phyloP scores from a whole-genome alignment of 306 rosid species.

The Prunus dulcis region DNA sequence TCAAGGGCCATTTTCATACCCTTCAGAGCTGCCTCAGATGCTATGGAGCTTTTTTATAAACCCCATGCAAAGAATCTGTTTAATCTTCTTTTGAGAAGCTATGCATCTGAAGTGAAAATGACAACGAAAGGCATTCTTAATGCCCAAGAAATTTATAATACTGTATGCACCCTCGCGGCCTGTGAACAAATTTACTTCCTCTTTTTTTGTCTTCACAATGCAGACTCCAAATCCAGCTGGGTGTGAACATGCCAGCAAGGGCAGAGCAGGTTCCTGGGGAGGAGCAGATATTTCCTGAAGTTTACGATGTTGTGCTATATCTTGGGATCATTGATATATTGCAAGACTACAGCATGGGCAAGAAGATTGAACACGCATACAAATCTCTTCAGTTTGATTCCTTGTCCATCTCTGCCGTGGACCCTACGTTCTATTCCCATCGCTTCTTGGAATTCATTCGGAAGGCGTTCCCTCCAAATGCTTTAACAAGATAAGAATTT shows the following conservation, averaged over 20 bases:
- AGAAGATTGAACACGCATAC: constrained; percentile 90
- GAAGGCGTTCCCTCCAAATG: constrained; percentile 77
- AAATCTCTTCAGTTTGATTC: constrained; percentile 91
- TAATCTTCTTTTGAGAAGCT: not conserved
- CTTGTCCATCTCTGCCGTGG: constrained; percentile 85
- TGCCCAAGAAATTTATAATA: not conserved
- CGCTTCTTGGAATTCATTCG: constrained; percentile 87
- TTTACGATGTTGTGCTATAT: constrained; percentile 88
- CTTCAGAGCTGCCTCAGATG: not conserved
- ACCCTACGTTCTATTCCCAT: constrained; percentile 84
- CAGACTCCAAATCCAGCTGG: constrained; percentile 98
- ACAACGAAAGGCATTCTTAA: too few species aligned
- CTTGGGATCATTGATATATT: constrained; percentile 92
- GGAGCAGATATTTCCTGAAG: constrained; percentile 64
- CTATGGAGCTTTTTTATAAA: not conserved
- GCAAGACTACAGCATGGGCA: constrained; percentile 87
- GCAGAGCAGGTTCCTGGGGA: constrained; percentile 81
- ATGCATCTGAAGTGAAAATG: not conserved
- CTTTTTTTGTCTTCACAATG: not conserved
- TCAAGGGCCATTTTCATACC: not conserved
- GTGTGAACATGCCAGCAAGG: constrained; percentile 98
- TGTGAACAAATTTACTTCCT: not conserved
- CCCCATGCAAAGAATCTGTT: not conserved
- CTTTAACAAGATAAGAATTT: constrained; percentile 31
- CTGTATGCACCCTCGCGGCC: not conserved